Evolutionary conservation across 768 basidiomycete species (phyloP).

Genomic region (Pleurotus tuoliensis): DNA sequence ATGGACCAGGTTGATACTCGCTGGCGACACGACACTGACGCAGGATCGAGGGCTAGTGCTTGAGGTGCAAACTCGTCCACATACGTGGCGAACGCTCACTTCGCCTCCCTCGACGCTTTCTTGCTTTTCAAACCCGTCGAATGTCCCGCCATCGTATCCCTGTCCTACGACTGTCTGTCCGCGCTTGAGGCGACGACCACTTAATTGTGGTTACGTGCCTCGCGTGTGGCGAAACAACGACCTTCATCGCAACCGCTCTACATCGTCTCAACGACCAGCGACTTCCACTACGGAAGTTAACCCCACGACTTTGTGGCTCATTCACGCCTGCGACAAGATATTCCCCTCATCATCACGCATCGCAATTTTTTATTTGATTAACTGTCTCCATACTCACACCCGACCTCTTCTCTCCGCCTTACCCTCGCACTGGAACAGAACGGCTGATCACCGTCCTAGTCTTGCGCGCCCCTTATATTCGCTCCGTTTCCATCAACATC

Average conservation of each 20-base stretch:
- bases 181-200: constrained; percentile 75
- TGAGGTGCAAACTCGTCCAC: constrained; percentile 50
- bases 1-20: constrained; percentile 47
- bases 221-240: constrained; percentile 76
- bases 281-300: not conserved
- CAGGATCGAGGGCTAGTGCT: constrained; percentile 62
- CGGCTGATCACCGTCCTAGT: constrained; percentile 44
- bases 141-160: not conserved
- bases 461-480: constrained; percentile 18
- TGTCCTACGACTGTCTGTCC: constrained; percentile 1
- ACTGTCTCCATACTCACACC: constrained; percentile 31
- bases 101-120: constrained; percentile 53
- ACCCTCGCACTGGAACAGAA: constrained; percentile 19
- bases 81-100: constrained; percentile 48
- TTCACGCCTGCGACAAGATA: not conserved
- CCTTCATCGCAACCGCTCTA: constrained; percentile 32
- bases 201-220: constrained; percentile 79
- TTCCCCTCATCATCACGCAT: constrained; percentile 21
- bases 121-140: constrained; percentile 35
- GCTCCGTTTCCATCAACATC: constrained; percentile 12
- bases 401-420: constrained; percentile 13
- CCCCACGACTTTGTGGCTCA: constrained; percentile 7
- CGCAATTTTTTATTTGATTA: constrained; percentile 46
- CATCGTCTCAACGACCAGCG: constrained; percentile 5
- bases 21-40: constrained; percentile 56